phyloP scores from a whole-genome alignment of 148 eudicot species.

The Vaccinium vitisidaea region DNA sequence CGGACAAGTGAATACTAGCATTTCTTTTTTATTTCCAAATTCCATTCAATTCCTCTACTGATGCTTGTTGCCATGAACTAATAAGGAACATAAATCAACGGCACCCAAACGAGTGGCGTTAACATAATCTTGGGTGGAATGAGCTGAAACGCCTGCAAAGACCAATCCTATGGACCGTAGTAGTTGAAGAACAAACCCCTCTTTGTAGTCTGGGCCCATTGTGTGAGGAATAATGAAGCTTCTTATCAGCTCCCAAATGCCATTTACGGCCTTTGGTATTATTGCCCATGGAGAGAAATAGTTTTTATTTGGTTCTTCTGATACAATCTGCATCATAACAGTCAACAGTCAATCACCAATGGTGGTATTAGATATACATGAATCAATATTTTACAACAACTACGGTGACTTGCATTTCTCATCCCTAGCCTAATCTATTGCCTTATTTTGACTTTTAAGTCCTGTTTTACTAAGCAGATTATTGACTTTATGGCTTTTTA shows the following conservation, averaged over 20 bases:
- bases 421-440: no score
- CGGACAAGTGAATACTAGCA: no score
- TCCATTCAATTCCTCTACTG: neutral
- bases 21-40: no score
- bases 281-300: slow-evolving; percentile 14
- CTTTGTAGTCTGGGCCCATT: slow-evolving; percentile 47
- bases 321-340: slow-evolving; percentile 27
- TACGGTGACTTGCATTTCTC: no score
- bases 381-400: no score
- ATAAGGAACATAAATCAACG: neutral
- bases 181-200: slow-evolving; percentile 30
- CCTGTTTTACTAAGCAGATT: no score
- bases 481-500: no score
- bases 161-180: slow-evolving; percentile 34
- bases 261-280: slow-evolving; percentile 28
- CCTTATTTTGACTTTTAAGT: no score
- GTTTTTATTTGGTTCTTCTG: slow-evolving; percentile 31
- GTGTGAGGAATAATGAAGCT: slow-evolving; percentile 40
- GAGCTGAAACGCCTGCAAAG: slow-evolving; percentile 41
- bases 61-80: neutral
- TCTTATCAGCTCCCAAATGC: slow-evolving; percentile 60
- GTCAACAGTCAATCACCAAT: no score
- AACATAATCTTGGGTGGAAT: slow-evolving; percentile 58
- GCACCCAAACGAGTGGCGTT: slow-evolving; percentile 47
- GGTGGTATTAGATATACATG: no score